Conservation (phyloP, 305 asterid genomes). For the Fraxinus nigra region DNA sequence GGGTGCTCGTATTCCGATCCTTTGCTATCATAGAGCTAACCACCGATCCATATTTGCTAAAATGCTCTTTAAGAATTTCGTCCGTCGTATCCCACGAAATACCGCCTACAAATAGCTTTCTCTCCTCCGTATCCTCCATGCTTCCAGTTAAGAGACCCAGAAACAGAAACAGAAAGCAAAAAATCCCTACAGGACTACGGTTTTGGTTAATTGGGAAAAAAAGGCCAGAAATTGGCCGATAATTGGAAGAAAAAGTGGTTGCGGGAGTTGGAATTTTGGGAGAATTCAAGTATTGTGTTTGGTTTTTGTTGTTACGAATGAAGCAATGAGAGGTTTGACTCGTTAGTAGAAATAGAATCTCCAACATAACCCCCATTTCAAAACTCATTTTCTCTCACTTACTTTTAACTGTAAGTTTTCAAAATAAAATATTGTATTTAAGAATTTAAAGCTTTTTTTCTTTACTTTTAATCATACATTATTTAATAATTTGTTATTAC, state of each 20-base stretch:
- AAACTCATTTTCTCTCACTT: too few species aligned
- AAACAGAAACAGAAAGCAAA: background rate
- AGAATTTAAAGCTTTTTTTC: too few species aligned
- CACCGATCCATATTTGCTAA: conserved; percentile 65
- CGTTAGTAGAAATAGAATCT: background rate
- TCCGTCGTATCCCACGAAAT: conserved; percentile 76
- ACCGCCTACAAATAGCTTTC: conserved; percentile 83
- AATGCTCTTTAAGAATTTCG: conserved; percentile 53
- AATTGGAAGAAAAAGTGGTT: background rate
- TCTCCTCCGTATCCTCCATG: conserved; percentile 35
- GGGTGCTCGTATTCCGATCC: conserved; percentile 54
- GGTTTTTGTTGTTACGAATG: background rate
- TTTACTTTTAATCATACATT: too few species aligned
- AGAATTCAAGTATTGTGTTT: background rate
- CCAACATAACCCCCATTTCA: background rate
- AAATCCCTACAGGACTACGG: background rate
- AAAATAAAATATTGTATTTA: too few species aligned
- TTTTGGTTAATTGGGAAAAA: background rate
- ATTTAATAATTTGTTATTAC: too few species aligned
- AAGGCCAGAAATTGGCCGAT: background rate
- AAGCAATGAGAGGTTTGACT: background rate
- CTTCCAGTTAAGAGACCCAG: background rate
- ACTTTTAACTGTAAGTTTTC: too few species aligned
- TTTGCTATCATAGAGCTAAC: conserved; percentile 46
- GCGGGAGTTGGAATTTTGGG: background rate